Base-by-base conservation (phyloP, 2,329 filamentous ascomycete species). In the Xylariaceae sp. region DNA sequence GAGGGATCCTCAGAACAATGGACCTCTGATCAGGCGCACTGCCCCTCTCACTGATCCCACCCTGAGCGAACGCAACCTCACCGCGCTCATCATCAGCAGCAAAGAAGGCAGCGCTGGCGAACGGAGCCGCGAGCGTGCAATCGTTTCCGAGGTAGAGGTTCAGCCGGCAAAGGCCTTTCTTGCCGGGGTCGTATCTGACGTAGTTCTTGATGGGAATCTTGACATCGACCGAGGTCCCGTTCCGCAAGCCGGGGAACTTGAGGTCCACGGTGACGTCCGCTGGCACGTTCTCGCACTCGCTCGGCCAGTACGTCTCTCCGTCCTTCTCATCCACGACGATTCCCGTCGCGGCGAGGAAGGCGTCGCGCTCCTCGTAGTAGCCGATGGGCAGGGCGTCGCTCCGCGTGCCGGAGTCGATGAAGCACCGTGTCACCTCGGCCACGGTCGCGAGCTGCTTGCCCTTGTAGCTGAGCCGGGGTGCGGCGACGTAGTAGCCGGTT, bases 51-150 rank as follows among this genome's bases (percentile, higher is more conserved):
- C 51, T 53, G 9, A 63, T 49, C 4, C 54, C 60, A 8, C 60
- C 60, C 43, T 62, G 55, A 3, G 60, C 61, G 21, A 63, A 43
- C 1, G 55, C 56, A 31, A 63, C 47, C 36, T 57, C 50, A 16
- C 42, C 44, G 9, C 48, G 40, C 34, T 51, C 53, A 33, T 64
- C 61, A 36, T 62, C 55, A 28, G 58, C 53, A 6, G 59, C 58
- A 15, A 60, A 53, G 48, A 60, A 60, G 4, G 52, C 51, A 2
- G 47, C 53, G 1, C 53, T 55, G 14, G 50, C 47, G 43, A 64
- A 64, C 0, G 61, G 55, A 6, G 57, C 53, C 11, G 52, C 57
- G 6, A 63, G 51, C 1, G 49, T 45, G 37, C 61, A 64, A 1
- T 46, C 21, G 7, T 6, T 48, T 4, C 49, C 45, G 13, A 43